Evolutionary conservation across 2,329 filamentous ascomycete species (phyloP), one percentile per base, ranked within the genome.

Genomic region (Coccinonectria pachysandricola): DNA sequence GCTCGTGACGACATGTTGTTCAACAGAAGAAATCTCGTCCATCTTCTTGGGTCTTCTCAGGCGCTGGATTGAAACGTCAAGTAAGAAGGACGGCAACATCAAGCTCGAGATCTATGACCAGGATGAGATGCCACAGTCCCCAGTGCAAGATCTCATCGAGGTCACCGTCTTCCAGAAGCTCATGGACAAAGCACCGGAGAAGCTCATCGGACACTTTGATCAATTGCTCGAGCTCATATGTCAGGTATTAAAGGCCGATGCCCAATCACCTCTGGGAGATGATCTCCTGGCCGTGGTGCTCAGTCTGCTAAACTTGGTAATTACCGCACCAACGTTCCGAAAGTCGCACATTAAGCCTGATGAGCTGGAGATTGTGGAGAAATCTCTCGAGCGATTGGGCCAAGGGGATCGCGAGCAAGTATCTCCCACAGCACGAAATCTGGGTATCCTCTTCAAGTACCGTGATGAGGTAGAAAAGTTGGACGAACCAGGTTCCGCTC

Each of bases 131-230:
- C 28, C 42, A 1, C 41, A 49, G 2, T 61, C 70, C 23, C 56
- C 68, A 0, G 32, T 72, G 3, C 46, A 45, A 4, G 59, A 62
- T 4, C 53, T 85, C 2, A 50, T 67, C 5, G 64, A 79, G 35
- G 61, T 75, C 5, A 73, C 73, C 24, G 52, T 82, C 1, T 59
- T 83, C 6, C 75, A 81, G 42, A 67, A 65, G 17, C 64, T 85
- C 53, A 71, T 83, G 50, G 67, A 71, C 13, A 64, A 59, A 23
- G 66, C 77, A 23, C 67, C 75, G 1, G 68, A 77, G 12, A 74
- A 71, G 35, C 61, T 85, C 8, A 67, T 79, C 15, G 65, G 64
- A 16, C 68, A 74, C 30, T 76, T 79, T 3, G 65, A 66, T 21
- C 73, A 80, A 39, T 62, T 82, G 6, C 54, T 85, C 2, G 67